phyloP scores from a whole-genome alignment of 1,139 yeast species.

The Taiozyma sp. region DNA sequence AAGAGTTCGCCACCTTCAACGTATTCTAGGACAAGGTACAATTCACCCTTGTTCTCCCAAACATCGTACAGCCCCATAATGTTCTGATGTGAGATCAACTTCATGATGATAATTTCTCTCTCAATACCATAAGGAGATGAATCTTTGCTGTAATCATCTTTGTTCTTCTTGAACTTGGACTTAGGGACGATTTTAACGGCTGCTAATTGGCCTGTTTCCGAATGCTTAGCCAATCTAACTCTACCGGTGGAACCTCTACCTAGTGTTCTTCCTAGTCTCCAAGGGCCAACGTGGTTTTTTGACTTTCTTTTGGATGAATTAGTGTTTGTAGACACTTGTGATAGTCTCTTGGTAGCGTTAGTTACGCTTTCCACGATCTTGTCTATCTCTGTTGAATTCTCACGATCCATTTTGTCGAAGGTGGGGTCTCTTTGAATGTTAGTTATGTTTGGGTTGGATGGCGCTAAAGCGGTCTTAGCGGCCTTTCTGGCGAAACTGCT shows the following conservation, averaged over 20 bases:
- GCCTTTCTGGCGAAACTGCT: constrained; percentile 21
- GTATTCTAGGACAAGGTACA: constrained; percentile 87
- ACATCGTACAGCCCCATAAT: constrained; percentile 96
- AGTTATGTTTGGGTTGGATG: constrained; percentile 13
- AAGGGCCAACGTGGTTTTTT: constrained; percentile 85
- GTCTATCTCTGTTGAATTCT: constrained; percentile 23
- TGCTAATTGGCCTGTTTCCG: constrained; percentile 80
- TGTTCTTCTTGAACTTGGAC: constrained; percentile 41
- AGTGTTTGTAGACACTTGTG: constrained; percentile 57
- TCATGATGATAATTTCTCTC: constrained; percentile 91
- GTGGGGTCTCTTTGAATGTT: constrained; percentile 10
- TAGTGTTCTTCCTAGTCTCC: constrained; percentile 91
- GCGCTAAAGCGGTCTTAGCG: constrained; percentile 21
- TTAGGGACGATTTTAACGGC: constrained; percentile 97
- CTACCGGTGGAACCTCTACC: constrained; percentile 97
- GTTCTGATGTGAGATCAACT: constrained; percentile 86
- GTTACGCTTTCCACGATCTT: constrained; percentile 40
- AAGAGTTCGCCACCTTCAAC: constrained; percentile 97
- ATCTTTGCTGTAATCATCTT: constrained; percentile 28
- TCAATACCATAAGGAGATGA: constrained; percentile 86
- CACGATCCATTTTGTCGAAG: background rate
- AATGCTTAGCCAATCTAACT: constrained; percentile 86
- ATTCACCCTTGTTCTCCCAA: constrained; percentile 95
- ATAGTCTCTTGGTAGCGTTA: constrained; percentile 58
- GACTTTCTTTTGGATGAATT: constrained; percentile 45